These are phyloP conservation scores for Clarireedia monteithiana DNA, from an alignment of 2,329 filamentous ascomycete genomes.

Conservation along the genomic window DNA sequence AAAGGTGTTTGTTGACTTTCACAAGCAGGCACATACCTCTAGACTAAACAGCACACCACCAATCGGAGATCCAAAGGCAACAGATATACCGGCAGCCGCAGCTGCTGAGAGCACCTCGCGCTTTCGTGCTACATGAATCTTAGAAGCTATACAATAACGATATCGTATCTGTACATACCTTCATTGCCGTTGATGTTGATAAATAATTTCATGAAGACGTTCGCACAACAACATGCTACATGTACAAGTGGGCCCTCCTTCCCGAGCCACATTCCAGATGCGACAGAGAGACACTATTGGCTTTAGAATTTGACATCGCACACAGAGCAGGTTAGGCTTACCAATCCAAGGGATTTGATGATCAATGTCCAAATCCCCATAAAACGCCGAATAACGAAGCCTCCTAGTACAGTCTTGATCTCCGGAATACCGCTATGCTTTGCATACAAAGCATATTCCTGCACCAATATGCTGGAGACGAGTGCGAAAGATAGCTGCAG, in stretches of 20 bases:
- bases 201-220: conserved; percentile 87
- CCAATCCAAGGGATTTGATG: conserved; percentile 83
- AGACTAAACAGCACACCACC: conserved; percentile 92
- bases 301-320: conserved; percentile 18
- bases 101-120: conserved; percentile 89
- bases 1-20: neutral
- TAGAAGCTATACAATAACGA: neutral
- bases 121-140: conserved; percentile 60
- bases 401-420: conserved; percentile 92
- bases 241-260: conserved; percentile 95
- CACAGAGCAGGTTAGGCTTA: conserved; percentile 34
- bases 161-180: conserved; percentile 42
- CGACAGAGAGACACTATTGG: conserved; percentile 73
- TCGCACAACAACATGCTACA: conserved; percentile 93
- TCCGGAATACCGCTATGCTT: conserved; percentile 95
- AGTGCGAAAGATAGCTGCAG: conserved; percentile 66
- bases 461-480: conserved; percentile 70
- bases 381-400: conserved; percentile 85
- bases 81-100: conserved; percentile 56
- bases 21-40: conserved; percentile 46
- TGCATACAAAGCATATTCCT: conserved; percentile 77
- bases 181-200: conserved; percentile 77
- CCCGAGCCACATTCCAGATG: conserved; percentile 91
- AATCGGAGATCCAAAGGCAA: conserved; percentile 61
- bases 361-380: conserved; percentile 81